Conservation (phyloP, 331 rosid genomes). For the Prunus yedoensis region DNA sequence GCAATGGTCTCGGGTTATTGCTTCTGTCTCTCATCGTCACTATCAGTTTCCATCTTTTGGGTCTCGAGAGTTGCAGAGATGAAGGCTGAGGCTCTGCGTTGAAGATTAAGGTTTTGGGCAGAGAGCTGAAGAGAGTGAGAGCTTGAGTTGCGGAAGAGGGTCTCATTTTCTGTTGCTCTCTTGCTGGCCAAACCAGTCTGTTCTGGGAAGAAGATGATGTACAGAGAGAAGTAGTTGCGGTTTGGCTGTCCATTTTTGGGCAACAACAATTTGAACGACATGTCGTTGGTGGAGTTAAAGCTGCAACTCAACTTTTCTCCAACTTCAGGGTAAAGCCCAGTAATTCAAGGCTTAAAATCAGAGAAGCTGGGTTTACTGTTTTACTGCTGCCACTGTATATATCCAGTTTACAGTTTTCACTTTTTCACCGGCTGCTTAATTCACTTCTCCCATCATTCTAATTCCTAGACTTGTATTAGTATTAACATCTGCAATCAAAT, state of each 20-base stretch:
- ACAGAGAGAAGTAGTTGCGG: background rate
- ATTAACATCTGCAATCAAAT: too few species aligned
- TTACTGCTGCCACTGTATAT: too few species aligned
- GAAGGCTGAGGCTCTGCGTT: background rate
- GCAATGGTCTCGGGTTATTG: constrained; percentile 48
- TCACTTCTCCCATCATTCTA: too few species aligned
- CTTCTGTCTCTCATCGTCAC: constrained; percentile 48
- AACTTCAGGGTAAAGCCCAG: too few species aligned
- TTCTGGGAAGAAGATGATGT: background rate
- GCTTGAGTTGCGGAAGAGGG: constrained; percentile 7
- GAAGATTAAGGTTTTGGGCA: background rate
- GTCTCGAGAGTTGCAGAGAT: constrained; percentile 9
- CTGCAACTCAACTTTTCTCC: too few species aligned
- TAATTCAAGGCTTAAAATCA: too few species aligned
- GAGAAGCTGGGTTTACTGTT: too few species aligned
- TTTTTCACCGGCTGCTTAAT: too few species aligned
- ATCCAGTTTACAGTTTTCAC: too few species aligned
- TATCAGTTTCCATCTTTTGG: constrained; percentile 10
- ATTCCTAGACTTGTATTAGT: too few species aligned
- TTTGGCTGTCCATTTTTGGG: background rate
- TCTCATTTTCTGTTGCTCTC: constrained; percentile 14
- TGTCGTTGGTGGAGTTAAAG: background rate
- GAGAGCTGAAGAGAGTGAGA: constrained; percentile 2
- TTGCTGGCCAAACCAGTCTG: background rate
- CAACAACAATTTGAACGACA: background rate